A percentile compares a stretch with the other conserved stretches of the same genome.
Evolutionary conservation across 208 protist genomes (phyloP).

Genomic region (Spongospora subterranea): DNA sequence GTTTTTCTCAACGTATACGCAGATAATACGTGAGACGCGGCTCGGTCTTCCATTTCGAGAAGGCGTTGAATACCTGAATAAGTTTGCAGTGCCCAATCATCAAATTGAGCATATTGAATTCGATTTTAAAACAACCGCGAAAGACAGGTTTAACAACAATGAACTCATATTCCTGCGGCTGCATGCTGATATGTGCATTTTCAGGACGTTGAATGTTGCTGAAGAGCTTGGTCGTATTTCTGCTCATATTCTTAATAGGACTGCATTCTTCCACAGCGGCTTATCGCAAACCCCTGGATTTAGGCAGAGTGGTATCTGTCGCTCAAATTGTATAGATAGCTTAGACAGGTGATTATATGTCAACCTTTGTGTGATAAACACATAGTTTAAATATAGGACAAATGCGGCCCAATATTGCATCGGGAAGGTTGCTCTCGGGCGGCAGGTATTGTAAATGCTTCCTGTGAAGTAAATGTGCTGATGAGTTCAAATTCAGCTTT

Average conservation of each 20-base stretch:
- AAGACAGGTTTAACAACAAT: neutral
- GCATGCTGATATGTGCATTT: neutral
- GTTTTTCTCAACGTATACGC: neutral
- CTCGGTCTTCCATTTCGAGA: conserved; percentile 7
- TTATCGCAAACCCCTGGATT: neutral
- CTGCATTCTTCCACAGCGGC: neutral
- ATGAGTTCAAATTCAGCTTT: neutral
- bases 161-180: neutral
- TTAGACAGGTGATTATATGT: neutral
- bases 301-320: conserved; percentile 39
- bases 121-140: conserved; percentile 30
- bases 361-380: neutral
- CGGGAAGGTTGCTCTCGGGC: conserved; percentile 44
- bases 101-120: conserved; percentile 33
- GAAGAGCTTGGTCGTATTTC: neutral
- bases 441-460: neutral
- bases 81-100: neutral
- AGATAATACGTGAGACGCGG: neutral
- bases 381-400: neutral
- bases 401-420: conserved; percentile 58
- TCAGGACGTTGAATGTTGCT: neutral
- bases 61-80: conserved; percentile 9
- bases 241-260: neutral
- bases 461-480: neutral
- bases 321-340: conserved; percentile 55